Evolutionary conservation across 2,329 filamentous ascomycete species (phyloP).

Genomic region (Aspergillus viridinutans): DNA sequence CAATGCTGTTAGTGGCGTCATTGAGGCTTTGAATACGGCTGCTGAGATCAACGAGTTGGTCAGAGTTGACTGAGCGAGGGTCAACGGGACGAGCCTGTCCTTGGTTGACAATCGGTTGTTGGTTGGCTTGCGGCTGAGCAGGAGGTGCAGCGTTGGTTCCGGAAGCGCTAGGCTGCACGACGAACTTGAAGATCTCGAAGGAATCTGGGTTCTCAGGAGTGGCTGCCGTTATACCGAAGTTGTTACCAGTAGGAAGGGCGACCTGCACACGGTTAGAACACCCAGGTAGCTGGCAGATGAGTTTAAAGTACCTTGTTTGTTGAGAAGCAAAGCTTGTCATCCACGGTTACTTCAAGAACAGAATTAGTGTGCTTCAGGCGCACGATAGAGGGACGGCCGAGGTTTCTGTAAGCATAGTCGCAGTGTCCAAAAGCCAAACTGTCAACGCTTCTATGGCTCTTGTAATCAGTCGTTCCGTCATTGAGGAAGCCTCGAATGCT

Average conservation of each 20-base stretch:
- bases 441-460: constrained; percentile 70
- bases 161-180: constrained; percentile 55
- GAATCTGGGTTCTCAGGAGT: constrained; percentile 90
- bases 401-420: constrained; percentile 83
- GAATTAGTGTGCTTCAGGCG: constrained; percentile 65
- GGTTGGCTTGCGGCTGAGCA: constrained; percentile 12
- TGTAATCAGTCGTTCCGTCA: constrained; percentile 79
- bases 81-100: constrained; percentile 16
- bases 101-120: constrained; percentile 24
- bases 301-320: constrained; percentile 54
- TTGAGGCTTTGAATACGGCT: constrained; percentile 67
- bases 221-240: constrained; percentile 80
- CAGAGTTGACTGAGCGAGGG: constrained; percentile 40
- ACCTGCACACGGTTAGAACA: constrained; percentile 47
- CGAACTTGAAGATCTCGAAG: constrained; percentile 87
- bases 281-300: background rate
- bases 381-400: constrained; percentile 76
- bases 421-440: constrained; percentile 90
- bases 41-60: constrained; percentile 79
- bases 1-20: constrained; percentile 55
- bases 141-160: constrained; percentile 14
- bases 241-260: constrained; percentile 72
- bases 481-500: constrained; percentile 91
- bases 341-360: constrained; percentile 73
- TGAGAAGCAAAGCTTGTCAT: constrained; percentile 77